Evolutionary conservation across 1,284 basidiomycete species (phyloP), one percentile per base, ranked within the genome.

Genomic region (Ceratobasidium sp.): DNA sequence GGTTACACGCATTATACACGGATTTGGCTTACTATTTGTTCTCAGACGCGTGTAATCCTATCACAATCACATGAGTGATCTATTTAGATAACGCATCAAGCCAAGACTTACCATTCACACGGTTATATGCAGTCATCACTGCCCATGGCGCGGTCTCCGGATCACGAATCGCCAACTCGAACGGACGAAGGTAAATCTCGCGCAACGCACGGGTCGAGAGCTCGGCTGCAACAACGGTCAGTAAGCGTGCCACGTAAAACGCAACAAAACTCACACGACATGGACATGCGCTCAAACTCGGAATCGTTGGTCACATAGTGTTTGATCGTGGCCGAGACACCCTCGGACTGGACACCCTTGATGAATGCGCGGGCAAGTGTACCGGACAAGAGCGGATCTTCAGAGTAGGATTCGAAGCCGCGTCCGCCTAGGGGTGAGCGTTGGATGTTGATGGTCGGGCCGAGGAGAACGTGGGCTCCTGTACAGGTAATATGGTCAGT

Each of bases 171-270:
- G 69, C 70, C 49, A 73, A 67, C 72, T 78, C 83, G 72, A 79
- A 89, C 80, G 89, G 88, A 75, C 87, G 86, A 22, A 90, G 80
- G 76, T 91, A 90, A 54, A 91, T 81, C 76, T 91, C 89, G 68
- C 88, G 82, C 25, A 91, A 78, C 27, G 88, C 86, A 50, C 88
- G 81, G 42, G 85, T 83, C 22, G 84, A 85, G 71, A 90, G 77
- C 42, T 88, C 83, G 15, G 86, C 65, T 68, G 34, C 45, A 49
- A 7, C 45, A 10, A 49, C 45, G 1, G 84, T 65, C 32, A 65
- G 32, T 22, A 64, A 50, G 35, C 71, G 68, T 53, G 69, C 55
- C 15, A 31, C 1, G 2, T n/a, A 6, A 32, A 50, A 34, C 3
- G 29, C 1, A 17, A 50, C 2, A 17, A 20, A n/a, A 68, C 71